Percentiles rank a stretch among this genome's conserved stretches.
Conservation (phyloP, 1,284 basidiomycete genomes). For the Microbotryum silenes-acaulis region DNA sequence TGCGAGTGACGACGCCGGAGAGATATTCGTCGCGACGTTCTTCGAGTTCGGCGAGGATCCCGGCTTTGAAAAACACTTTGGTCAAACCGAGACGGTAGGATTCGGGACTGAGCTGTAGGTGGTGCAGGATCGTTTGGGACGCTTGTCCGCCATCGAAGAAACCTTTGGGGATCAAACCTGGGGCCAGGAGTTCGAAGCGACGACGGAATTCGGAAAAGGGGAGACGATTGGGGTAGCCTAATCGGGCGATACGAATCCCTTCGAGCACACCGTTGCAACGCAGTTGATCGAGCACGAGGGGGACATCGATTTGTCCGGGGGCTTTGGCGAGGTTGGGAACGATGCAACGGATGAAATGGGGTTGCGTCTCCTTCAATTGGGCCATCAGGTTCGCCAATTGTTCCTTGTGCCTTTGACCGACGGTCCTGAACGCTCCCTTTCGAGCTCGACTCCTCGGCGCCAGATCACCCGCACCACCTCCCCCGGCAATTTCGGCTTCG, state of each 20-base stretch:
- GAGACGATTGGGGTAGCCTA: slow-evolving; percentile 93
- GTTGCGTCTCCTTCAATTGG: slow-evolving; percentile 88
- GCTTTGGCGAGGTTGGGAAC: slow-evolving; percentile 91
- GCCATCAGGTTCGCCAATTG: slow-evolving; percentile 86
- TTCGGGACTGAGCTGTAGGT: slow-evolving; percentile 75
- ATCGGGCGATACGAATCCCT: slow-evolving; percentile 93
- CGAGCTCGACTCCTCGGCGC: slow-evolving; percentile 61
- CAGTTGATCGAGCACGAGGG: slow-evolving; percentile 90
- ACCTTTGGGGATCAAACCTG: slow-evolving; percentile 80
- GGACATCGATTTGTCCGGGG: slow-evolving; percentile 84
- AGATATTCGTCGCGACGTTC: slow-evolving; percentile 80
- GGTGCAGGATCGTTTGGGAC: slow-evolving; percentile 83
- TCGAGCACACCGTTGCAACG: slow-evolving; percentile 98
- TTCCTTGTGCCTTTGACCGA: slow-evolving; percentile 92
- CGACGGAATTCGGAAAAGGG: slow-evolving; percentile 97
- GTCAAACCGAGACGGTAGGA: slow-evolving; percentile 89
- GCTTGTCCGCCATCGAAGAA: slow-evolving; percentile 98
- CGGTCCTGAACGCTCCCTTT: slow-evolving; percentile 94
- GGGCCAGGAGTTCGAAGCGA: slow-evolving; percentile 91
- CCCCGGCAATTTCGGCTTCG: slow-evolving; percentile 35
- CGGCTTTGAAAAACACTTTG: slow-evolving; percentile 99
- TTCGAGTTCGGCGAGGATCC: slow-evolving; percentile 94
- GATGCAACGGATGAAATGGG: slow-evolving; percentile 97
- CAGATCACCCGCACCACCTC: slow-evolving; percentile 36
- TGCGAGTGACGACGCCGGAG: slow-evolving; percentile 77